A percentile compares a stretch with the other conserved stretches of the same genome.
Conservation (phyloP, 768 basidiomycete genomes). For the Xerocomellus dryophilus region DNA sequence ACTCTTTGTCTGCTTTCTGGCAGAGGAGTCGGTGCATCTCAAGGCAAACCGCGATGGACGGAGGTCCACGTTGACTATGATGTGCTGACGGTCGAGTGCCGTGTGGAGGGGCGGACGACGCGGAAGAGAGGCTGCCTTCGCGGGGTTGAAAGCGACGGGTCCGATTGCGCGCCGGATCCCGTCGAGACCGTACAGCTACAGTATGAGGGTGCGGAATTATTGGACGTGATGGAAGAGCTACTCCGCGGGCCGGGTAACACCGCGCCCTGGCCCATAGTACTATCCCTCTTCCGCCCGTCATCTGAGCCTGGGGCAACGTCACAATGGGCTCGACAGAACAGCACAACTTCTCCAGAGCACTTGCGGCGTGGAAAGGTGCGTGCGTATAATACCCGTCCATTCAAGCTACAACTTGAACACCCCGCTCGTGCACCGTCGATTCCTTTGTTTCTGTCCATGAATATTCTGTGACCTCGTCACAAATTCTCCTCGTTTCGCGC, state of each 20-base stretch:
- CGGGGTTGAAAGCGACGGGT: constrained; percentile 8
- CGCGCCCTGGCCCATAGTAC: no score
- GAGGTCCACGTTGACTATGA: constrained; percentile 8
- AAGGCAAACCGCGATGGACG: constrained; percentile 7
- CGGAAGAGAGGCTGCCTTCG: constrained; percentile 15
- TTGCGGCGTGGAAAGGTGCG: constrained; percentile 89
- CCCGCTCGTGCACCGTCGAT: constrained; percentile 2
- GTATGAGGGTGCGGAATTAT: constrained; percentile 7
- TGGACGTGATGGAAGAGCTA: constrained; percentile 20
- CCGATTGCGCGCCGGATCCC: constrained; percentile 7
- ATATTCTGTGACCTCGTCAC: neutral
- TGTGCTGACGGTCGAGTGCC: constrained; percentile 18
- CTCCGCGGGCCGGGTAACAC: no score
- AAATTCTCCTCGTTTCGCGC: neutral
- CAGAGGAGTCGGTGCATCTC: neutral
- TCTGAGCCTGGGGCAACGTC: neutral
- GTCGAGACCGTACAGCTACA: constrained; percentile 15
- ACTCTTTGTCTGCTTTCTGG: no score
- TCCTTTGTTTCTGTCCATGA: neutral
- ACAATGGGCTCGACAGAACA: constrained; percentile 39
- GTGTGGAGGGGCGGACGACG: constrained; percentile 6
- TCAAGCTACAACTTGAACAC: neutral
- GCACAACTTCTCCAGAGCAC: constrained; percentile 89
- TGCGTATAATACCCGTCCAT: neutral
- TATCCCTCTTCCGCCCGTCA: neutral